phyloP scores from a whole-genome alignment of 148 eudicot genomes.

The Amaranthus hypochondriacus region DNA sequence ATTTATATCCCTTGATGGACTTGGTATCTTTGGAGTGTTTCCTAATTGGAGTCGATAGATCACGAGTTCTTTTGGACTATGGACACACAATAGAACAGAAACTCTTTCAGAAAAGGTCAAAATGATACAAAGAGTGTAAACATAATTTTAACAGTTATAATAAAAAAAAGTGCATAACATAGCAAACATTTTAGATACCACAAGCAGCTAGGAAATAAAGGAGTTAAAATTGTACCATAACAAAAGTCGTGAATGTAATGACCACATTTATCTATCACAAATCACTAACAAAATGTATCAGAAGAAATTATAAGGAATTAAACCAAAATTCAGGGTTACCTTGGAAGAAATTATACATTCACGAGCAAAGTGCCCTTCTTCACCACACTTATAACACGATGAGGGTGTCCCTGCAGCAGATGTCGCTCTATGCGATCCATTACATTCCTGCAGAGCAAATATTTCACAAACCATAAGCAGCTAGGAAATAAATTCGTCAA shows the following conservation, averaged over 20 bases:
- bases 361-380: conserved; percentile 76
- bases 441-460: conserved; percentile 36
- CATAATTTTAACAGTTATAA: background rate
- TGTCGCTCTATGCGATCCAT: conserved; percentile 39
- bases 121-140: background rate
- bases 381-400: conserved; percentile 71
- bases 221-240: too few relatives aligned
- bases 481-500: background rate
- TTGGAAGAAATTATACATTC: conserved; percentile 53
- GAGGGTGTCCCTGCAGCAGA: conserved; percentile 34
- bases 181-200: too few relatives aligned
- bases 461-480: conserved; percentile 18
- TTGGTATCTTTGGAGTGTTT: conserved; percentile 33
- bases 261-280: too few relatives aligned
- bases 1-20: conserved; percentile 30
- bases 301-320: too few relatives aligned
- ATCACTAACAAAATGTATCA: too few relatives aligned
- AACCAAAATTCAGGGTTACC: conserved; percentile 25
- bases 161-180: background rate
- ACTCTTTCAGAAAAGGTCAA: background rate
- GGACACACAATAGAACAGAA: background rate
- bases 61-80: conserved; percentile 55
- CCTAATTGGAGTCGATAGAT: conserved; percentile 46
- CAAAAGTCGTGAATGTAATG: too few relatives aligned
- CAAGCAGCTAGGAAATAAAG: background rate